Conservation (phyloP, 345 rosid genomes). For the Salix suchowensis region DNA sequence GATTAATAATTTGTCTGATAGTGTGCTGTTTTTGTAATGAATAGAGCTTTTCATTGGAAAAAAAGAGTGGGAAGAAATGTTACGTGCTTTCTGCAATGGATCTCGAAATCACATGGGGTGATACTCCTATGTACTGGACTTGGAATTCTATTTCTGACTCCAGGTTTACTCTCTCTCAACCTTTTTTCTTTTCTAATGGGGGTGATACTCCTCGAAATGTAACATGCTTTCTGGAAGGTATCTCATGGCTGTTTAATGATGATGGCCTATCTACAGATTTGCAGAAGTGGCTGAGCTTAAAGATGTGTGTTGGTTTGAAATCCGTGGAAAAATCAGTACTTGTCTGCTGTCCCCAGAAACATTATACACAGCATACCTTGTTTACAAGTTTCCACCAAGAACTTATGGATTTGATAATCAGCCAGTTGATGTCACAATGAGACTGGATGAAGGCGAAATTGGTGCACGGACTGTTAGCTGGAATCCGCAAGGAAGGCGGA, state of each 20-base stretch:
- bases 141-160: constrained; percentile 7
- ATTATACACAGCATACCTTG: constrained; percentile 25
- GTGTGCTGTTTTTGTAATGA: neutral
- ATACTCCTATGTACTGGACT: constrained; percentile 13
- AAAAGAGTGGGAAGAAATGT: constrained; percentile 26
- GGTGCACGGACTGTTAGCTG: neutral
- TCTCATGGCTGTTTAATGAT: constrained; percentile 6
- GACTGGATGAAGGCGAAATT: neutral
- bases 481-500: neutral
- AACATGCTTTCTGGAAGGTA: constrained; percentile 29
- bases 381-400: constrained; percentile 7
- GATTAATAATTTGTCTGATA: neutral
- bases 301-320: constrained; percentile 23
- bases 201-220: constrained; percentile 6
- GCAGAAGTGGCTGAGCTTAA: constrained; percentile 26
- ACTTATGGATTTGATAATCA: constrained; percentile 8
- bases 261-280: constrained; percentile 12
- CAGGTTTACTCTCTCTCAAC: neutral
- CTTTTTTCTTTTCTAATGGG: too few species aligned
- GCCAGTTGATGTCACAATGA: constrained; percentile 14
- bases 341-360: constrained; percentile 23
- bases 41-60: constrained; percentile 29
- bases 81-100: constrained; percentile 28
- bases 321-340: constrained; percentile 22
- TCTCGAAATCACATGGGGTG: constrained; percentile 8